phyloP scores from a whole-genome alignment of 192 early-diverging fungal genomes.

The Coemansia sp. region DNA sequence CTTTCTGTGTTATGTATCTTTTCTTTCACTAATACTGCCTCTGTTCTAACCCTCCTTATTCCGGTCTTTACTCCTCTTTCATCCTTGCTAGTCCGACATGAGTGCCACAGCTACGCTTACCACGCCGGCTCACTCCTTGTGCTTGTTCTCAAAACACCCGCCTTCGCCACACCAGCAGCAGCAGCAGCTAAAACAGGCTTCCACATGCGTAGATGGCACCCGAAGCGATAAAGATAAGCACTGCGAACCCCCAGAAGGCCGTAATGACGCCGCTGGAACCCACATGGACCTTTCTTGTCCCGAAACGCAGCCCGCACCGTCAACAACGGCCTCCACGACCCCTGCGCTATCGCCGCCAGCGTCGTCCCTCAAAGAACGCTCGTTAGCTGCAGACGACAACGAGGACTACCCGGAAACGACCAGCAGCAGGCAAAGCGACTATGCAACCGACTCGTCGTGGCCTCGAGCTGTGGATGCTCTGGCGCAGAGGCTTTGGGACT shows the following conservation, averaged over 20 bases:
- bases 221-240: not conserved
- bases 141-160: conserved; percentile 18
- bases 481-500: conserved; percentile 36
- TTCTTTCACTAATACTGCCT: not conserved
- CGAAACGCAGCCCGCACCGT: conserved; percentile 1
- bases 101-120: conserved; percentile 27
- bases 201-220: not conserved
- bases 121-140: conserved; percentile 20
- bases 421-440: not conserved
- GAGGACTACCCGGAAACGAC: not conserved
- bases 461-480: conserved; percentile 31
- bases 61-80: not conserved
- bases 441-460: conserved; percentile 20
- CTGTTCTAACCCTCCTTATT: not conserved
- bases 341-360: conserved; percentile 8
- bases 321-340: not conserved
- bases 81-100: not conserved
- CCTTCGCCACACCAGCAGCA: not conserved
- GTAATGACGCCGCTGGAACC: not conserved
- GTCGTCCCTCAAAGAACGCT: not conserved
- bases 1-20: not conserved
- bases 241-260: not conserved
- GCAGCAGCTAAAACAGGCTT: not conserved
- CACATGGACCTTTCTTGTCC: not conserved
- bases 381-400: not conserved